Percentiles rank a stretch among this genome's conserved stretches.
Conservation (phyloP, 1,284 basidiomycete species). For the Marasmius sp. region DNA sequence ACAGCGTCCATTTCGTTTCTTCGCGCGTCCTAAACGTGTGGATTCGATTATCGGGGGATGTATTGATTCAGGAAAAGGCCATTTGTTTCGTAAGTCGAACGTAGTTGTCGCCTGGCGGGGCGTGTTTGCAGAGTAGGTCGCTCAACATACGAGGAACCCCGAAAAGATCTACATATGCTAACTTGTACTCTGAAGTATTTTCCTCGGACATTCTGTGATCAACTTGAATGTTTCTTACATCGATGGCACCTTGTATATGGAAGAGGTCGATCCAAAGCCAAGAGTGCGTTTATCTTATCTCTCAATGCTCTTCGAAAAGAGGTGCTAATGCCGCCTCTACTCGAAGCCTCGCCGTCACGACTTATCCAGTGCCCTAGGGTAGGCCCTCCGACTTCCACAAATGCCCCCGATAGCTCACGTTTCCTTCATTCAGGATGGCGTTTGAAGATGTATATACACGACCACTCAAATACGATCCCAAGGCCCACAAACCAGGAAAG, state of each 20-base stretch:
- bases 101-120: constrained; percentile 1
- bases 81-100: background rate
- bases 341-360: background rate
- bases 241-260: constrained; percentile 2
- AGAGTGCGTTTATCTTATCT: background rate
- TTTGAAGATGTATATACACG: constrained; percentile 4
- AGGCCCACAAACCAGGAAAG: background rate
- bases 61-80: background rate
- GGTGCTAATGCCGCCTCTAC: background rate
- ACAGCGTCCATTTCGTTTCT: background rate
- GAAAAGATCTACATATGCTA: background rate
- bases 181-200: background rate
- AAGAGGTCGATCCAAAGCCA: constrained; percentile 8
- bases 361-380: constrained; percentile 1
- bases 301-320: background rate
- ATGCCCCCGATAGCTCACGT: background rate
- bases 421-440: background rate
- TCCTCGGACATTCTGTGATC: background rate
- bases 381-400: background rate
- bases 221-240: constrained; percentile 3
- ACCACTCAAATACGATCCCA: background rate
- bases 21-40: constrained; percentile 3
- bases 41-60: constrained; percentile 2
- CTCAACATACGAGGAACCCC: background rate
- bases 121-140: background rate